Evolutionary conservation across 2,329 filamentous ascomycete genomes (phyloP).

Genomic region (Rhynchosporium agropyri): DNA sequence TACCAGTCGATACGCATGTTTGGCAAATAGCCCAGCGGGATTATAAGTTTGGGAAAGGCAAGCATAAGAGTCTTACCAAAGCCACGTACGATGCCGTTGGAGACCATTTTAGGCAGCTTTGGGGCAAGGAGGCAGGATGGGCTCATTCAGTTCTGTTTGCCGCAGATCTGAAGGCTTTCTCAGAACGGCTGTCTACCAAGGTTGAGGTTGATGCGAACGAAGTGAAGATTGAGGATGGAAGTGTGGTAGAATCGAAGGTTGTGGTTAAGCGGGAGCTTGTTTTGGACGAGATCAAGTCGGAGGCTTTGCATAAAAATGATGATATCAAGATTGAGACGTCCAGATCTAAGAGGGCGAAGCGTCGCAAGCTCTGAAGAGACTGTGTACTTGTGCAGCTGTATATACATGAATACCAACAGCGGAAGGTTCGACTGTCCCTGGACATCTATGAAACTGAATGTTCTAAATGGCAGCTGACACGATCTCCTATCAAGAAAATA

Average conservation of each 20-base stretch:
- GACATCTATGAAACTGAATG: no score
- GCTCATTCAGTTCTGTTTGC: conserved; percentile 97
- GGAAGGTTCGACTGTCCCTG: no score
- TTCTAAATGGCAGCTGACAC: no score
- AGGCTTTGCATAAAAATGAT: conserved; percentile 29
- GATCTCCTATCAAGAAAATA: no score
- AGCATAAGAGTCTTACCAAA: conserved; percentile 84
- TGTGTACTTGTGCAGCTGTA: neutral
- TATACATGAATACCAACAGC: neutral
- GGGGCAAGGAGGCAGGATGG: conserved; percentile 96
- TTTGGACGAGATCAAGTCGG: conserved; percentile 30
- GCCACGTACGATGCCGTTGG: conserved; percentile 87
- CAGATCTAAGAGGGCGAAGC: conserved; percentile 36
- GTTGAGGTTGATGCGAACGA: conserved; percentile 51
- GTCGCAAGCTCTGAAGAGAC: conserved; percentile 29
- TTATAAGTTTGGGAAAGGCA: conserved; percentile 86
- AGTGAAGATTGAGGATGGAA: conserved; percentile 40
- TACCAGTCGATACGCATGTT: conserved; percentile 96
- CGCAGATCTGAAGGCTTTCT: conserved; percentile 84
- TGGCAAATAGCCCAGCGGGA: conserved; percentile 98
- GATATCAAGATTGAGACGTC: conserved; percentile 32
- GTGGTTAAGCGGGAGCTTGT: conserved; percentile 34
- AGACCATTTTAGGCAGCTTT: conserved; percentile 84
- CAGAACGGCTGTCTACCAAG: conserved; percentile 57
- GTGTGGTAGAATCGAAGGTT: conserved; percentile 30